Percentiles rank a stretch among this genome's conserved stretches.
phyloP scores from a whole-genome alignment of 768 basidiomycete genomes.

The Tylopilus subfusipes region DNA sequence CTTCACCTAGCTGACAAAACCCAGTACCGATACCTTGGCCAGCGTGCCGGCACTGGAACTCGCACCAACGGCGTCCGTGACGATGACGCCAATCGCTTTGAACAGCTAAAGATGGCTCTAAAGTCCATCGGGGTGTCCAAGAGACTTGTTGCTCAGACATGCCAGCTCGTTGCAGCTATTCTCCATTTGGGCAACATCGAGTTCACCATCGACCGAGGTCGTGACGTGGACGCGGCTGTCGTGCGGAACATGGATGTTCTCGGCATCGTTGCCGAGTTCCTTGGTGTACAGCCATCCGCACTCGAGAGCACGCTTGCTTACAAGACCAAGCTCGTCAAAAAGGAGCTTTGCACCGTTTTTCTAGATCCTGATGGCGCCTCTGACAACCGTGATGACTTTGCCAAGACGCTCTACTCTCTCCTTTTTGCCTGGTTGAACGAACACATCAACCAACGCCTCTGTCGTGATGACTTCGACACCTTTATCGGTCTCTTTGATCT shows the following conservation, averaged over 20 bases:
- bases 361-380: conserved; percentile 92
- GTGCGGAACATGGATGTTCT: conserved; percentile 83
- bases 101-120: conserved; percentile 91
- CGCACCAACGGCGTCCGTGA: conserved; percentile 50
- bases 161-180: conserved; percentile 92
- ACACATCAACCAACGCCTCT: conserved; percentile 91
- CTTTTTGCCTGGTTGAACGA: conserved; percentile 97
- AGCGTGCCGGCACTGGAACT: conserved; percentile 47
- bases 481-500: conserved; percentile 95
- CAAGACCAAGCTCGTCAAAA: conserved; percentile 89
- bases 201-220: conserved; percentile 76
- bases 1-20: conserved; percentile 79
- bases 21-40: conserved; percentile 83
- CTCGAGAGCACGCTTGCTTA: conserved; percentile 84
- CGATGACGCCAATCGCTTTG: conserved; percentile 86
- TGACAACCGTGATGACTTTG: conserved; percentile 90
- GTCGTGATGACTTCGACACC: conserved; percentile 86
- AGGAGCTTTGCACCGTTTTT: conserved; percentile 96
- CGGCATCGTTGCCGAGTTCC: conserved; percentile 84
- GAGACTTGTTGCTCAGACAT: conserved; percentile 91
- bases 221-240: conserved; percentile 90
- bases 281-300: conserved; percentile 71
- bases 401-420: conserved; percentile 89
- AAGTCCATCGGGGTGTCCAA: conserved; percentile 94
- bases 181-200: conserved; percentile 95